These are phyloP conservation scores for Fomitopsis serialis DNA, from an alignment of 768 basidiomycete species.

Conservation along the genomic window DNA sequence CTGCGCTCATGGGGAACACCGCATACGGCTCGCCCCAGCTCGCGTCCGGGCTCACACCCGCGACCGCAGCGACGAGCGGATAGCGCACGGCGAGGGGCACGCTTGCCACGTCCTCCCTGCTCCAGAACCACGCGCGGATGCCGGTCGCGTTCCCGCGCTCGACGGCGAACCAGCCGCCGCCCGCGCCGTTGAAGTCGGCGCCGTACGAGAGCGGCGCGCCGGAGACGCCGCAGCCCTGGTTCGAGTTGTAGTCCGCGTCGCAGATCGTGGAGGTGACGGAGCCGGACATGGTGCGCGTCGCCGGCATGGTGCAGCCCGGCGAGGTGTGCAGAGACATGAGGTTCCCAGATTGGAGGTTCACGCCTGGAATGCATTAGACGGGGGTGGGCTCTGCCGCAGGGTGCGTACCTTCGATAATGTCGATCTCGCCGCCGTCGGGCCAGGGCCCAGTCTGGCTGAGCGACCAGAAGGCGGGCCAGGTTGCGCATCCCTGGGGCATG, in stretches of 20 bases:
- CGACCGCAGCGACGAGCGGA: conserved; percentile 4
- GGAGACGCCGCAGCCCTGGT: conserved; percentile 58
- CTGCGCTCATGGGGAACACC: conserved; percentile 34
- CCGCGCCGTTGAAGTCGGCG: conserved; percentile 38
- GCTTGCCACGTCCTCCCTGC: conserved; percentile 33
- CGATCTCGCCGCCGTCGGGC: conserved; percentile 56
- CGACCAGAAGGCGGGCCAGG: conserved; percentile 69
- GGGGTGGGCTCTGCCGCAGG: too few relatives aligned
- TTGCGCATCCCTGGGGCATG: conserved; percentile 54
- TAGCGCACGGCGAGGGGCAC: conserved; percentile 37
- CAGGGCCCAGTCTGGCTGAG: conserved; percentile 44
- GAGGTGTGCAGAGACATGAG: conserved; percentile 51
- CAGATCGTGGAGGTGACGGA: conserved; percentile 37
- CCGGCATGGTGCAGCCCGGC: conserved; percentile 39
- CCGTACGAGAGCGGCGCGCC: conserved; percentile 41
- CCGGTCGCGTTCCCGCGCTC: conserved; percentile 34
- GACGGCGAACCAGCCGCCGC: conserved; percentile 61
- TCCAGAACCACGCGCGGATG: conserved; percentile 60
- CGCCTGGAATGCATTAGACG: conserved; percentile 27
- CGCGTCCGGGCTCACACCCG: conserved; percentile 9
- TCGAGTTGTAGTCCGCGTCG: conserved; percentile 43
- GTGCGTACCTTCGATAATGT: conserved; percentile 52
- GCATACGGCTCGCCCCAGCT: conserved; percentile 46
- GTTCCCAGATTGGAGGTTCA: conserved; percentile 41
- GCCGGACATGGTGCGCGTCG: conserved; percentile 24